These are phyloP conservation scores for Conticribra weissflogii DNA, from an alignment of 108 stramenopile species.

Conservation along the genomic window DNA sequence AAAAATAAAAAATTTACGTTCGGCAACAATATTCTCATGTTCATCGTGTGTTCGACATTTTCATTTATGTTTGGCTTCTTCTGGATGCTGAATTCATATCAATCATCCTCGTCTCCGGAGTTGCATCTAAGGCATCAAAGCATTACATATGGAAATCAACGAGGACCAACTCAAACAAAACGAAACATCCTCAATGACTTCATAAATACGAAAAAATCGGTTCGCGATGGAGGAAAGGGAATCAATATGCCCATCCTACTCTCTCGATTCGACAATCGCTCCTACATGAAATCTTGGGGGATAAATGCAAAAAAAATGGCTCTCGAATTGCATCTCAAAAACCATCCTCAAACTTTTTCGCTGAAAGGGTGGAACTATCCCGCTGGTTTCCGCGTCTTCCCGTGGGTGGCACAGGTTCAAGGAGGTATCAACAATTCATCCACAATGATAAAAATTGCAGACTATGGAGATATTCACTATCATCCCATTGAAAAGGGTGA, in stretches of 20 bases:
- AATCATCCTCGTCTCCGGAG: neutral
- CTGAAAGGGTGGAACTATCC: conserved; percentile 21
- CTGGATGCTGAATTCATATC: neutral
- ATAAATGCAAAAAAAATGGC: conserved; percentile 5
- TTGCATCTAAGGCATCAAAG: neutral
- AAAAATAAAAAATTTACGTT: neutral
- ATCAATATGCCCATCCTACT: neutral
- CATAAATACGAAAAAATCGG: neutral
- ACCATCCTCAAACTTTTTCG: conserved; percentile 3
- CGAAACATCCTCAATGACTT: neutral
- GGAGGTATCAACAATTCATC: too few species aligned
- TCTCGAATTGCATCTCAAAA: neutral
- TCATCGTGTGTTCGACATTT: neutral
- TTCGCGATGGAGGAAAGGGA: neutral
- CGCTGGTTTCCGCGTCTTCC: conserved; percentile 10
- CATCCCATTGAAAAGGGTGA: conserved; percentile 11
- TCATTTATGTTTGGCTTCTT: neutral
- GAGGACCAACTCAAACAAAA: neutral
- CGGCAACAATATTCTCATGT: neutral
- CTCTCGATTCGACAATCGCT: neutral
- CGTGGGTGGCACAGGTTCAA: neutral
- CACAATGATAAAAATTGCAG: too few species aligned
- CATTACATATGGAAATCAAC: too few species aligned
- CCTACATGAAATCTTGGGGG: neutral
- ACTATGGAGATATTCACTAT: conserved; percentile 25